Percentiles rank a stretch among this genome's conserved stretches.
phyloP scores from a whole-genome alignment of 2,329 filamentous ascomycete genomes.

The Colletotrichum orbiculare region DNA sequence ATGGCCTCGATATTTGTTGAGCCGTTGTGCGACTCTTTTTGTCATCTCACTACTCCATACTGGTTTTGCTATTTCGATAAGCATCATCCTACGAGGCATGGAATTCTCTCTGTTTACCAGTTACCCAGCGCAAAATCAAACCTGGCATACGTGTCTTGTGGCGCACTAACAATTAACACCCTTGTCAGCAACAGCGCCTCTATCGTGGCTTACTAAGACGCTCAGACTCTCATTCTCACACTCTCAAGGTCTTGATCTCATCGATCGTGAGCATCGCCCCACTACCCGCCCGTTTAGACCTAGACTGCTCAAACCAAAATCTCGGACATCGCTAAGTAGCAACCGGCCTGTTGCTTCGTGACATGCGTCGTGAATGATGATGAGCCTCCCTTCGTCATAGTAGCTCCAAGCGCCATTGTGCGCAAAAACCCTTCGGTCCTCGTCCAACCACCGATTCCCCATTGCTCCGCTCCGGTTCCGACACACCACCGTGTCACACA shows the following conservation, averaged over 20 bases:
- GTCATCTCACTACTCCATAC: neutral
- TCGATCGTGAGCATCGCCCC: conserved; percentile 28
- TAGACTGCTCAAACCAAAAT: no score
- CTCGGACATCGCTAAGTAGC: no score
- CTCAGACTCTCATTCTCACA: conserved; percentile 17
- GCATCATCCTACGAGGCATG: no score
- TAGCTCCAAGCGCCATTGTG: neutral
- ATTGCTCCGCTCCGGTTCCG: neutral
- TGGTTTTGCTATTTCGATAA: neutral
- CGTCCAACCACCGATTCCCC: neutral
- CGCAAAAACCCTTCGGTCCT: neutral
- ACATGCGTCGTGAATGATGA: no score
- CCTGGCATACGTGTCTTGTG: neutral
- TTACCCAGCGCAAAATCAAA: no score
- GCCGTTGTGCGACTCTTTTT: neutral
- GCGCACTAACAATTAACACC: neutral
- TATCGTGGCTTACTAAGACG: conserved; percentile 18
- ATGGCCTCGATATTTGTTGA: neutral
- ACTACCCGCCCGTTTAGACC: conserved; percentile 23
- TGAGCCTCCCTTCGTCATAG: conserved; percentile 4
- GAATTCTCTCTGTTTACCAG: no score
- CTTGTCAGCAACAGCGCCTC: neutral
- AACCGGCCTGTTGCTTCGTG: no score
- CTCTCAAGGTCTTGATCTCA: conserved; percentile 28
- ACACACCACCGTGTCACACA: neutral